A percentile compares a stretch with the other conserved stretches of the same genome.
Conservation (phyloP, 345 rosid species). For the Erodium maritimum region DNA sequence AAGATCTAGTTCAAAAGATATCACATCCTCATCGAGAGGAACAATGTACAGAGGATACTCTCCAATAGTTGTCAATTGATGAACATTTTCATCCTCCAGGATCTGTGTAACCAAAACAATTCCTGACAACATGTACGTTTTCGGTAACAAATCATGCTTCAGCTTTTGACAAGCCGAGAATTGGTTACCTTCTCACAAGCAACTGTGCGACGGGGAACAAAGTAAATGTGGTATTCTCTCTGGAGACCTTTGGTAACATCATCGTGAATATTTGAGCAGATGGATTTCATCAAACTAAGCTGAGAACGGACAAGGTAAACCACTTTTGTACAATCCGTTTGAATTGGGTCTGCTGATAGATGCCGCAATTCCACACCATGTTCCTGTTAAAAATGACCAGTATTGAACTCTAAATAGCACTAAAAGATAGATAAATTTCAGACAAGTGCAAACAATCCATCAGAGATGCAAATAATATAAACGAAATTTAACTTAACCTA, state of each 20-base stretch:
- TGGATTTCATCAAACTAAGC: conserved; percentile 55
- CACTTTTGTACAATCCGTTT: conserved; percentile 77
- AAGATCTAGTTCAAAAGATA: conserved; percentile 82
- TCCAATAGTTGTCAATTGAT: conserved; percentile 69
- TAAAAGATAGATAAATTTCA: not conserved
- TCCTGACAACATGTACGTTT: not conserved
- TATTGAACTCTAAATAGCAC: too few species aligned
- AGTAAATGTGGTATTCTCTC: conserved; percentile 73
- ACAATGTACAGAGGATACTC: conserved; percentile 77
- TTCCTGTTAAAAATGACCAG: conserved; percentile 32
- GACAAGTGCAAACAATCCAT: not conserved
- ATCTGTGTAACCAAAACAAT: conserved; percentile 29
- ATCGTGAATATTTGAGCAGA: conserved; percentile 54
- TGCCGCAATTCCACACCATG: conserved; percentile 76
- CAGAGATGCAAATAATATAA: not conserved
- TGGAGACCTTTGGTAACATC: conserved; percentile 73
- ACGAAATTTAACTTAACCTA: not conserved
- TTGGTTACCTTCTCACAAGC: conserved; percentile 84
- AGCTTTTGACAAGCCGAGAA: not conserved
- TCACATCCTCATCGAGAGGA: conserved; percentile 83
- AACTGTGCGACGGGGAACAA: conserved; percentile 93
- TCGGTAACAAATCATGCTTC: not conserved
- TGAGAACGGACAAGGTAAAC: conserved; percentile 75
- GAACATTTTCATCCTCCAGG: conserved; percentile 83
- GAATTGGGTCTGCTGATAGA: conserved; percentile 67